Percentiles rank a stretch among this genome's conserved stretches.
Conservation (phyloP, 805 yeast genomes). For the Pichia gijzeniarum region DNA sequence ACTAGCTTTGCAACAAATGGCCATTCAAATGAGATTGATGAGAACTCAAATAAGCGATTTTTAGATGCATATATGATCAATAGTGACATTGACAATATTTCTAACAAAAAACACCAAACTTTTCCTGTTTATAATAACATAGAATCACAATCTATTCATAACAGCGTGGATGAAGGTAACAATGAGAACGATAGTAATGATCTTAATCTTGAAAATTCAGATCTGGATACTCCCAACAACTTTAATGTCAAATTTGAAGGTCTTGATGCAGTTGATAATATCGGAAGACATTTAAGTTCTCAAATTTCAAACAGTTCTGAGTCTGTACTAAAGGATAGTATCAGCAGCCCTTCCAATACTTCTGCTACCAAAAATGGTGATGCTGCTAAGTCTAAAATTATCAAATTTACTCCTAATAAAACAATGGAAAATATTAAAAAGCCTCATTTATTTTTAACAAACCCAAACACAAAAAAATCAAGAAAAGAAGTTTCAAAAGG, state of each 20-base stretch:
- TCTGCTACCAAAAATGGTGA: neutral
- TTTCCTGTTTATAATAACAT: neutral
- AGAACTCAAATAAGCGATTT: neutral
- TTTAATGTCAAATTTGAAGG: neutral
- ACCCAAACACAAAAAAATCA: slow-evolving; percentile 5
- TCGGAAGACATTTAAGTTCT: too few relatives aligned
- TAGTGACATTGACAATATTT: neutral
- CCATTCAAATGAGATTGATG: neutral
- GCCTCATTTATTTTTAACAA: slow-evolving; percentile 3
- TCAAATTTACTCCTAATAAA: slow-evolving; percentile 10
- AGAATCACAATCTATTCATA: too few relatives aligned
- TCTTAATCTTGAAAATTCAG: neutral
- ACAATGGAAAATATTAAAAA: slow-evolving; percentile 7
- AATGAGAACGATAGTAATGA: neutral
- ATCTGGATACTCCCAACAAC: neutral
- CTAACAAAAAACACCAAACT: neutral
- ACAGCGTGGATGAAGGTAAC: neutral
- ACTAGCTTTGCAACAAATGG: neutral
- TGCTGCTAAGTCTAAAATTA: slow-evolving; percentile 1
- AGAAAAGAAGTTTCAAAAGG: slow-evolving; percentile 14
- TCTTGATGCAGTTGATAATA: neutral
- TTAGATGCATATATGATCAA: neutral
- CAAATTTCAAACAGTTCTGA: too few relatives aligned
- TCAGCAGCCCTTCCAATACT: neutral
- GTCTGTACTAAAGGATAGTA: too few relatives aligned